Evolutionary conservation across 2,329 filamentous ascomycete genomes (phyloP), one percentile per base, ranked within the genome.

Genomic region (Clonostachys solani): DNA sequence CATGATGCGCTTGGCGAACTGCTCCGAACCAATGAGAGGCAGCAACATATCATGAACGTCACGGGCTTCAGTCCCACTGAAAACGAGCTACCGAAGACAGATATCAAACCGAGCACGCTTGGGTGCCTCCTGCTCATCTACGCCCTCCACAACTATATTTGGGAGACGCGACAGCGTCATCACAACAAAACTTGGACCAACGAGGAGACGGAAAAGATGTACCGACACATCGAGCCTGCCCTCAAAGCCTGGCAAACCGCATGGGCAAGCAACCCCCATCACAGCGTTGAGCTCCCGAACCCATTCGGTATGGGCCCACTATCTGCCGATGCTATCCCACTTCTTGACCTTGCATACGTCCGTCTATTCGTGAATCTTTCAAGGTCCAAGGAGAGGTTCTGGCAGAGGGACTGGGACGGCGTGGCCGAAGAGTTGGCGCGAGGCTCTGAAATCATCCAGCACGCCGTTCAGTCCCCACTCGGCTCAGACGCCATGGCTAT

Each of bases 101-200:
- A 89, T 34, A 73, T 94, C 43, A 83, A 81, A 54, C 90, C 91
- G 1, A 96, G 92, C 67, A 92, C 91, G 0, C 95, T 96, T 63
- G 94, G 92, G 9, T 96, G 91, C 62, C 75, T 96, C 33, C 80
- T 96, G 6, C 71, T 99, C 52, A 96, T 97, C 62, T 92, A 96
- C 61, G 92, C 94, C 5, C 75, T 97, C 19, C 94, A 97, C 69
- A 96, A 96, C 57, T 96, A 96, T 65, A 96, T 97, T 41, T 97
- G 94, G 94, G 92, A 97, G 67, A 96, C 92, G 0, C 80, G 92
- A 19, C 92, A 96, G 66, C 78, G 91, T 45, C 92, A 96, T 56
- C 86, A 92, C 56, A 91, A 88, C 56, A 86, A 90, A 52, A 77
- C 90, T 43, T 96, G 92, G 92, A 95, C 91, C 3, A 83, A 86